These are phyloP conservation scores for Diaporthe citri DNA, from an alignment of 2,329 filamentous ascomycete genomes.

Conservation along the genomic window DNA sequence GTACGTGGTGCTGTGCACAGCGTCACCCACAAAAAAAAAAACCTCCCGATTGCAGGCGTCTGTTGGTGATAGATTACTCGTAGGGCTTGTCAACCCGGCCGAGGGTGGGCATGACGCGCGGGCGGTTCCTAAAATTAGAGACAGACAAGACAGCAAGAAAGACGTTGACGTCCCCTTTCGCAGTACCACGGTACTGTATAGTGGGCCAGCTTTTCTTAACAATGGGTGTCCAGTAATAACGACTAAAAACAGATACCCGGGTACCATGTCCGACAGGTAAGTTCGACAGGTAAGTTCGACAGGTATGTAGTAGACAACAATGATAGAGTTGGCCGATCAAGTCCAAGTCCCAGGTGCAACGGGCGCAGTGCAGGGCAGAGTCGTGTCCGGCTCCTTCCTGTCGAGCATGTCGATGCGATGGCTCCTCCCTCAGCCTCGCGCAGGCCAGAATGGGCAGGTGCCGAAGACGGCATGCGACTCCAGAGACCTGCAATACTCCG, in stretches of 20 bases:
- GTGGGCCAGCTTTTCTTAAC: neutral
- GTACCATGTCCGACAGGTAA: neutral
- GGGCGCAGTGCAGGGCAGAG: neutral
- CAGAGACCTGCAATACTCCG: constrained; percentile 8
- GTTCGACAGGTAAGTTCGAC: neutral
- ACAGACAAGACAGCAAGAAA: neutral
- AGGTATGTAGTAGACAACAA: neutral
- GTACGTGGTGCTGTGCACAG: neutral
- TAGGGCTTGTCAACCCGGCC: constrained; percentile 27
- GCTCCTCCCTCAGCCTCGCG: neutral
- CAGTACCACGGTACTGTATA: neutral
- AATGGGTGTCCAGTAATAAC: neutral
- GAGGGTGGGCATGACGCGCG: constrained; percentile 22
- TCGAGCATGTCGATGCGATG: constrained; percentile 9
- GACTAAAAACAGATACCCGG: neutral
- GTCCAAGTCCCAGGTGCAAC: neutral
- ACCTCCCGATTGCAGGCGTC: neutral
- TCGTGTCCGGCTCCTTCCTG: constrained; percentile 19
- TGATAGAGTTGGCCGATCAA: constrained; percentile 13
- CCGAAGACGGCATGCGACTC: constrained; percentile 8
- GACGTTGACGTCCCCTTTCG: constrained; percentile 1
- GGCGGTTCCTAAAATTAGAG: constrained; percentile 28
- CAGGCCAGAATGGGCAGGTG: constrained; percentile 2
- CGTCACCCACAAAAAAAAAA: neutral
- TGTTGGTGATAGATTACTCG: constrained; percentile 21